These are phyloP conservation scores for Lomentospora prolificans DNA, from an alignment of 2,329 filamentous ascomycete genomes.

Conservation along the genomic window DNA sequence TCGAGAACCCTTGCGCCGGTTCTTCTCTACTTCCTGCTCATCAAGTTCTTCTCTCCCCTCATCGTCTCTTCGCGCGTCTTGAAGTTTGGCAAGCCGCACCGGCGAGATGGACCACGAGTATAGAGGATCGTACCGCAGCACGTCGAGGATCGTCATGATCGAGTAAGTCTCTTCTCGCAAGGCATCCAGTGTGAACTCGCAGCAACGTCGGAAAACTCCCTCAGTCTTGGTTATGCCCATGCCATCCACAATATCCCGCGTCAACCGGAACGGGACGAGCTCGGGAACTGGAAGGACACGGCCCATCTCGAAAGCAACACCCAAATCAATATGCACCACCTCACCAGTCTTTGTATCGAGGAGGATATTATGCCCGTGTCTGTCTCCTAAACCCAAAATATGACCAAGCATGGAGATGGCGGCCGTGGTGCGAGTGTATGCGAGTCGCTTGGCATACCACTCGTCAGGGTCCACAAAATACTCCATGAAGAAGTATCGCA, in stretches of 20 bases:
- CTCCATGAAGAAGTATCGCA: slow-evolving; percentile 97
- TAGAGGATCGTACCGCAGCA: slow-evolving; percentile 92
- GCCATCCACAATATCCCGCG: slow-evolving; percentile 88
- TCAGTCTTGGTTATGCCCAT: slow-evolving; percentile 96
- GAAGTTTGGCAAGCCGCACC: slow-evolving; percentile 52
- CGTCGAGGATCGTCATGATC: slow-evolving; percentile 98
- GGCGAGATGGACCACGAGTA: slow-evolving; percentile 90
- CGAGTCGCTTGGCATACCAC: slow-evolving; percentile 83
- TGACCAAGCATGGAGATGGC: slow-evolving; percentile 93
- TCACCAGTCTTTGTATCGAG: slow-evolving; percentile 84
- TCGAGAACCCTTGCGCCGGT: slow-evolving; percentile 21
- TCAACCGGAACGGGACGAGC: slow-evolving; percentile 89
- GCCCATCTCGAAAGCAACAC: slow-evolving; percentile 93
- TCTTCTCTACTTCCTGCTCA: slow-evolving; percentile 30
- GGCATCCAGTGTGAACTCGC: slow-evolving; percentile 92
- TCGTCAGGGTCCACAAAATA: slow-evolving; percentile 88
- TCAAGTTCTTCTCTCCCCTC: slow-evolving; percentile 26
- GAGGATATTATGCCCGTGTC: slow-evolving; percentile 94
- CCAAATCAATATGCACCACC: slow-evolving; percentile 92
- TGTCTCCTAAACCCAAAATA: slow-evolving; percentile 83
- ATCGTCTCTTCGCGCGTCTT: slow-evolving; percentile 47
- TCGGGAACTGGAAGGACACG: slow-evolving; percentile 92
- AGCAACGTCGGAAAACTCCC: slow-evolving; percentile 93
- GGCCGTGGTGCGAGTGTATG: slow-evolving; percentile 87
- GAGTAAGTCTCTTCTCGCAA: slow-evolving; percentile 90